A percentile compares a stretch with the other conserved stretches of the same genome.
Conservation (phyloP, 768 basidiomycete genomes). For the Russula abietina region DNA sequence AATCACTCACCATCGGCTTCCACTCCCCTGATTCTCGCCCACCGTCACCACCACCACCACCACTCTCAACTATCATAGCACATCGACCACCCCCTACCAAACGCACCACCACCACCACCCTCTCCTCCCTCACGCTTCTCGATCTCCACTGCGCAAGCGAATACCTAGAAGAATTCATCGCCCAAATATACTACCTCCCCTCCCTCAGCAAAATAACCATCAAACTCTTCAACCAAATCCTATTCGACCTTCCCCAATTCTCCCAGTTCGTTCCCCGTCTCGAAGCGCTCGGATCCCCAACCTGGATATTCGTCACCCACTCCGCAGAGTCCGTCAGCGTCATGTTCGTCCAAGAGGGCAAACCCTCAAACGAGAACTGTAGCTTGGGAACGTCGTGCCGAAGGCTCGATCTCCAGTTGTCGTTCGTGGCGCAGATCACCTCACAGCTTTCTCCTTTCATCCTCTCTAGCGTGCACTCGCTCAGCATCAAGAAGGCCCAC, state of each 20-base stretch:
- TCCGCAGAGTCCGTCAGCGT: neutral
- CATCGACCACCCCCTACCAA: too few relatives aligned
- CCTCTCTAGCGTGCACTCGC: neutral
- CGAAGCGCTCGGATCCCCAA: neutral
- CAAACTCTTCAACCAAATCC: neutral
- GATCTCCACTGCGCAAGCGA: neutral
- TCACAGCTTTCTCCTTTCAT: neutral
- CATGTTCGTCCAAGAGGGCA: neutral
- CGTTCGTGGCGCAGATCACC: neutral
- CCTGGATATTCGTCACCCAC: neutral
- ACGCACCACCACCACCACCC: neutral
- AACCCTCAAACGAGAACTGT: neutral
- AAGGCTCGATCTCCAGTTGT: conserved; percentile 4
- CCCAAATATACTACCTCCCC: neutral
- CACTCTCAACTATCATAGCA: neutral
- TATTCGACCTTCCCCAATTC: conserved; percentile 4
- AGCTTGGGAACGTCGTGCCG: neutral
- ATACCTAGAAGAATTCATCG: conserved; percentile 1
- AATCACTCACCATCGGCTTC: neutral
- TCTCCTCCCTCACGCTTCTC: neutral
- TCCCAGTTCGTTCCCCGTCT: neutral
- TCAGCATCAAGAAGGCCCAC: neutral
- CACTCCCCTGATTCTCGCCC: neutral
- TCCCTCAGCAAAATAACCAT: neutral
- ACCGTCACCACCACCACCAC: neutral